phyloP scores from a whole-genome alignment of 306 rosid species.

The Argentina anserina region DNA sequence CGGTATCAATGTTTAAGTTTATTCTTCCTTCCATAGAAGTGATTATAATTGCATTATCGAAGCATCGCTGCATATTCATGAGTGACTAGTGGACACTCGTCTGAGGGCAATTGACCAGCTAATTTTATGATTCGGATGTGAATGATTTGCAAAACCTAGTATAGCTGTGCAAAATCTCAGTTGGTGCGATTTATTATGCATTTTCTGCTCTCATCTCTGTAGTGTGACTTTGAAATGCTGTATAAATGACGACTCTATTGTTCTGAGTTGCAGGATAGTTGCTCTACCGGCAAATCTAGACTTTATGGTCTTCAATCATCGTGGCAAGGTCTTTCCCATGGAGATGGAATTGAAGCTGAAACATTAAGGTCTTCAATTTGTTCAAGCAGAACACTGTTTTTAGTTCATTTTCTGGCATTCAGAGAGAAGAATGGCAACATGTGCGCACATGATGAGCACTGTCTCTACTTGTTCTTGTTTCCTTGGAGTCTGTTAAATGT shows the following conservation, averaged over 20 bases:
- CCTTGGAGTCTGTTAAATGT: slow-evolving; percentile 15
- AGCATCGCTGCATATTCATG: neutral
- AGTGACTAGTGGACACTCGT: neutral
- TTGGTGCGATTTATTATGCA: neutral
- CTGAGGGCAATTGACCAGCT: neutral
- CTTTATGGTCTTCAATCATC: slow-evolving; percentile 87
- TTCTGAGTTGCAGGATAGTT: slow-evolving; percentile 60
- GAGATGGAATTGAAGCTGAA: slow-evolving; percentile 52
- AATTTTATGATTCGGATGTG: neutral
- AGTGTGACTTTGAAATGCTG: neutral
- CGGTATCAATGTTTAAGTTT: neutral
- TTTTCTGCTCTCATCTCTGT: slow-evolving; percentile 11
- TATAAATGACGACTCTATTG: slow-evolving; percentile 6
- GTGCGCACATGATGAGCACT: neutral
- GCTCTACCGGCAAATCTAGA: slow-evolving; percentile 70
- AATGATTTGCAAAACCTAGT: neutral
- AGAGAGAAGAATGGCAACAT: neutral
- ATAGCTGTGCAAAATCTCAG: neutral
- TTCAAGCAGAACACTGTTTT: slow-evolving; percentile 11
- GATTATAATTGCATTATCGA: neutral
- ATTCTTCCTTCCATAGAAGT: neutral
- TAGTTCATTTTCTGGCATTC: neutral
- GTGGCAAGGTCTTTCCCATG: slow-evolving; percentile 56
- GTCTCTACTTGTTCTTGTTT: slow-evolving; percentile 10
- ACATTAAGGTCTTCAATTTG: slow-evolving; percentile 30